Percentiles rank a stretch among this genome's conserved stretches.
These are phyloP conservation scores for Hyphopichia fennica DNA, from an alignment of 1,139 yeast species.

Conservation along the genomic window DNA sequence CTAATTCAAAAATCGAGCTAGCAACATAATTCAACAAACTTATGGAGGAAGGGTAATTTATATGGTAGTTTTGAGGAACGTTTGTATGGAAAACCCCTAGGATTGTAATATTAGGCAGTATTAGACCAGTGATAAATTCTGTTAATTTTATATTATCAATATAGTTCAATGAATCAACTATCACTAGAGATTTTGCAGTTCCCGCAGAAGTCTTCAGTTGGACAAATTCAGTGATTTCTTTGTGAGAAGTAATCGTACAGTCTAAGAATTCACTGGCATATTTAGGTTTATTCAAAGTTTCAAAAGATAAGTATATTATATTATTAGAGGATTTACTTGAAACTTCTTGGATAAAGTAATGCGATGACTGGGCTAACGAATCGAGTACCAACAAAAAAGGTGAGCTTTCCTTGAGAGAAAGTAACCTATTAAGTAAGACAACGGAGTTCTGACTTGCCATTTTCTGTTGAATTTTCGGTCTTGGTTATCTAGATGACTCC, in stretches of 20 bases:
- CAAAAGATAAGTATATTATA: constrained; percentile 60
- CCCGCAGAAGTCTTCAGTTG: not conserved
- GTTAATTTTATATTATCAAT: constrained; percentile 49
- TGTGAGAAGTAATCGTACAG: constrained; percentile 28
- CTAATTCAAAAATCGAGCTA: constrained; percentile 63
- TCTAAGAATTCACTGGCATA: constrained; percentile 53
- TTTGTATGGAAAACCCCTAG: constrained; percentile 64
- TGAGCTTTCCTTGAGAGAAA: constrained; percentile 67
- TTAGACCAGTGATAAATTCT: constrained; percentile 52
- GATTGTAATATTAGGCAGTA: constrained; percentile 54
- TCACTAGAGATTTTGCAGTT: constrained; percentile 32
- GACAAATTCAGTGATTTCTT: constrained; percentile 3
- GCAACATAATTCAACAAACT: constrained; percentile 65
- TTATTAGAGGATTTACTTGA: constrained; percentile 34
- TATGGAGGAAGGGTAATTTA: constrained; percentile 52
- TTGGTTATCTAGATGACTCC: not conserved
- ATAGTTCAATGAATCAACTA: constrained; percentile 73
- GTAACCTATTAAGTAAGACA: constrained; percentile 59
- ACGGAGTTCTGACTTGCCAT: constrained; percentile 55
- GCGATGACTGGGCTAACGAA: constrained; percentile 67
- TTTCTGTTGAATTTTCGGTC: not conserved
- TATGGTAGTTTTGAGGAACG: constrained; percentile 28
- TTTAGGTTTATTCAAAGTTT: constrained; percentile 53
- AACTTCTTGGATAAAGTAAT: constrained; percentile 57
- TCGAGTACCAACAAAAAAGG: constrained; percentile 74